Evolutionary conservation across 495 filamentous ascomycete genomes (phyloP), one percentile per base, ranked within the genome.

Genomic region (Daldinia bambusicola): DNA sequence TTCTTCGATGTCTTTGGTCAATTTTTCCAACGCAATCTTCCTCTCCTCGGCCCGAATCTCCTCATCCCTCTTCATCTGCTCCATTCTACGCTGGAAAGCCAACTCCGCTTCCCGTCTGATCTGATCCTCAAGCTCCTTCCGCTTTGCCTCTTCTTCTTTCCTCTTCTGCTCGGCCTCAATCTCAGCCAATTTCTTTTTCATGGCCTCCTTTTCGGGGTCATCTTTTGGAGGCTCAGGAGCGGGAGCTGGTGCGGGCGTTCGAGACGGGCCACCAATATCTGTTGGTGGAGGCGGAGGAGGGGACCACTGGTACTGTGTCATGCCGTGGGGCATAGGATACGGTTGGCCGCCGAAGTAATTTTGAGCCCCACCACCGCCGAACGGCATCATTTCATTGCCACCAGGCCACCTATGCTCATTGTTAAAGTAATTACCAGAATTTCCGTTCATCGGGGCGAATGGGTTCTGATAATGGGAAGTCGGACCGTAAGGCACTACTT

Each of bases 321-420:
- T 78, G 57, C 75, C 76, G 8, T 75, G 77, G 26, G 80, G 78
- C 52, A 78, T 53, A 51, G 65, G 74, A 66, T 75, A 78, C 32
- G 26, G 72, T 18, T 70, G 74, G n/a, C 66, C 62, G 45, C 66
- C 62, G 43, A 72, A 79, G 55, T 72, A 80, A 20, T 64, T 70
- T 18, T 69, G 65, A 34, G 60, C 74, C 12, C 59, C 41, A 6
- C 78, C 76, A 37, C 53, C 71, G 26, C 71, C 74, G 66, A 84
- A 85, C 2, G 82, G 81, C 77, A 83, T 83, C 82, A 85, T 80
- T 52, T 84, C 82, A 65, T 81, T 80, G 26, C 69, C 70, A 30
- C 68, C 70, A 14, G 69, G 75, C 32, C 76, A 67, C 34, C 74
- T 77, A 12, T 70, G 78, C 4, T 79, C 77, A 10, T 55, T 55